Percentiles rank a stretch among this genome's conserved stretches.
Conservation (phyloP, 2,329 filamentous ascomycete species). For the Chaetomium strumarium region DNA sequence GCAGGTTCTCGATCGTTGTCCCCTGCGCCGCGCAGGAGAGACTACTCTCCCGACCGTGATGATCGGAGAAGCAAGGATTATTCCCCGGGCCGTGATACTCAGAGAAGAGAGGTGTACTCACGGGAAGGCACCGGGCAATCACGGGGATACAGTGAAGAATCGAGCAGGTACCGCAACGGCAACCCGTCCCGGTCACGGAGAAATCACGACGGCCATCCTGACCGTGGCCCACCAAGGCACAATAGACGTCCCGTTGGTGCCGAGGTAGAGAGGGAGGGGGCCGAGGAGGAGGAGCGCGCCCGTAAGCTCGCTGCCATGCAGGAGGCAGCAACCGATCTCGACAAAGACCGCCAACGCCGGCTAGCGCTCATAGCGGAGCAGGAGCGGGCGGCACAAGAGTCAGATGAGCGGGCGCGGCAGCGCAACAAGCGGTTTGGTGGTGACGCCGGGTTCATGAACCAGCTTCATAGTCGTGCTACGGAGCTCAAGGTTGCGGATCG, state of each 20-base stretch:
- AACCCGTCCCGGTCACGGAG: background rate
- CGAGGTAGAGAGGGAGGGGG: constrained; percentile 25
- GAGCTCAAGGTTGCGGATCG: constrained; percentile 47
- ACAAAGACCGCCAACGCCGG: constrained; percentile 62
- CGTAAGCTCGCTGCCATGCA: constrained; percentile 69
- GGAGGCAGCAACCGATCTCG: constrained; percentile 61
- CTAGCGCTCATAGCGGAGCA: constrained; percentile 60
- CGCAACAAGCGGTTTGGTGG: constrained; percentile 56
- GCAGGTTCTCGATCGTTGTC: constrained; percentile 17
- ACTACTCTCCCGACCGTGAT: constrained; percentile 30
- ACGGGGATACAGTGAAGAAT: constrained; percentile 1
- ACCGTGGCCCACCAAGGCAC: constrained; percentile 7
- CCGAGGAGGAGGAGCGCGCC: constrained; percentile 52
- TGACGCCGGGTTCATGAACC: constrained; percentile 58
- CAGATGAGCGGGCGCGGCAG: constrained; percentile 58
- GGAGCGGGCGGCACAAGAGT: constrained; percentile 58
- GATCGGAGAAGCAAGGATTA: constrained; percentile 9
- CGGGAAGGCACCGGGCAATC: constrained; percentile 9
- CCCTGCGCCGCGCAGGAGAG: constrained; percentile 25
- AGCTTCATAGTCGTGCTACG: constrained; percentile 54
- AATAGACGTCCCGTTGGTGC: constrained; percentile 19
- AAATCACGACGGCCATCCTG: constrained; percentile 4
- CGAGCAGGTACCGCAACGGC: constrained; percentile 7
- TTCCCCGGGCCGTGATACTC: constrained; percentile 18
- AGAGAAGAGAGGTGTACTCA: constrained; percentile 15